Evolutionary conservation across 2,329 filamentous ascomycete species (phyloP).

Genomic region (Diplodia corticola): DNA sequence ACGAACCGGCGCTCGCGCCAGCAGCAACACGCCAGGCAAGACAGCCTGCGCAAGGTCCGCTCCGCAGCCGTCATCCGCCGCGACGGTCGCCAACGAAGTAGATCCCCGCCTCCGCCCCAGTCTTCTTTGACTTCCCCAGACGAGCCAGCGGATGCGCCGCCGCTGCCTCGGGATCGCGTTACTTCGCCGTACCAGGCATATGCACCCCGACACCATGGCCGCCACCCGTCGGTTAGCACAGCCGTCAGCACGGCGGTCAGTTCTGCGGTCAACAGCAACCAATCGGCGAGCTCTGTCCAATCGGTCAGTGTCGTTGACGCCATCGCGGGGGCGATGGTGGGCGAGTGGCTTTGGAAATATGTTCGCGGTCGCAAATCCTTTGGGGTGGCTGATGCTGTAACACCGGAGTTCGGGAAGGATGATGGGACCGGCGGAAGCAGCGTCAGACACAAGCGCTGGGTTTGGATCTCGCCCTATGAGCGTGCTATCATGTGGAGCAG

Average conservation of each 20-base stretch:
- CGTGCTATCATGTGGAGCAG: constrained; percentile 96
- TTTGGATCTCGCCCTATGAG: constrained; percentile 97
- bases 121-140: constrained; percentile 42
- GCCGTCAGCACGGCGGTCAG: constrained; percentile 38
- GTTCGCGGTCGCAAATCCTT: constrained; percentile 88
- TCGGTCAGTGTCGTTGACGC: constrained; percentile 86
- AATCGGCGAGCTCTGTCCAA: constrained; percentile 57
- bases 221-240: constrained; percentile 57
- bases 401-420: constrained; percentile 48
- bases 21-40: constrained; percentile 54
- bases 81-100: constrained; percentile 68
- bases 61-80: constrained; percentile 73
- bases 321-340: constrained; percentile 97
- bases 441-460: constrained; percentile 89
- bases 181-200: constrained; percentile 49
- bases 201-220: constrained; percentile 43
- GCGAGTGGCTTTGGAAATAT: constrained; percentile 96
- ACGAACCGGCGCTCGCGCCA: constrained; percentile 43
- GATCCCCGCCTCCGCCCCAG: constrained; percentile 34
- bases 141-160: constrained; percentile 68
- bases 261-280: constrained; percentile 50
- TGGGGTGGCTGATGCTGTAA: constrained; percentile 71
- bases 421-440: constrained; percentile 52
- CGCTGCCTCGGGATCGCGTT: constrained; percentile 71
- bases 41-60: constrained; percentile 75